Evolutionary conservation across 2,329 filamentous ascomycete genomes (phyloP), one percentile per base, ranked within the genome.

Genomic region (Albophoma yamanashiensis): DNA sequence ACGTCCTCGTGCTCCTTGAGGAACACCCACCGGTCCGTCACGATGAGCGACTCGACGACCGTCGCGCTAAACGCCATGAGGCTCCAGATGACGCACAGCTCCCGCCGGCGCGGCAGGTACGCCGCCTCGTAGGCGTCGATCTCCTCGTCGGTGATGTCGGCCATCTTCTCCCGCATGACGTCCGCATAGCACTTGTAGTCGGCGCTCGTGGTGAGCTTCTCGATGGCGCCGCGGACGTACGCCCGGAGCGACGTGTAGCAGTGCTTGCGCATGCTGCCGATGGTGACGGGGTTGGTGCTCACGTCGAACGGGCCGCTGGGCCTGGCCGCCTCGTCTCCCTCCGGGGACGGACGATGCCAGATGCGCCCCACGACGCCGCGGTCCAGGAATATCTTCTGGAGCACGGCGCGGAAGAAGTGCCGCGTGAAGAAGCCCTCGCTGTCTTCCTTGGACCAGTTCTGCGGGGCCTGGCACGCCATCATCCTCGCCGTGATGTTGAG

Each of bases 381-480:
- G 70, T 99, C 94, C 0, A 97, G 81, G 63, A 97, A 92, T n/a
- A 99, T 88, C 61, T 89, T 89, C 73, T 99, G 94, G 27, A 97
- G 78, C 0, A 97, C 79, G 0, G 94, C 91, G 53, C 94, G 89
- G 77, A 89, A 99, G 74, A 94, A 96, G 73, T 99, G 94, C 0
- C 93, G 84, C 0, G 87, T 91, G 77, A 99, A 97, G 76, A 97
- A 99, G 9, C 79, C 81, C 58, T 92, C 88, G 70, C 90, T 95
- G 62, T 96, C 92, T 36, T 81, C 78, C 31, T 80, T 78, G 2
- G 89, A 89, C 94, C 94, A 99, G 76, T 99, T 99, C 62, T 87
- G 81, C 1, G 94, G 92, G 9, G 94, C 94, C 76, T 99, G 94
- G 57, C 95, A 92, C 3, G 93, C 93, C 93, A 97, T 97, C 89